Base-by-base conservation (phyloP, 768 basidiomycete species). In the Neoboletus magnificus region DNA sequence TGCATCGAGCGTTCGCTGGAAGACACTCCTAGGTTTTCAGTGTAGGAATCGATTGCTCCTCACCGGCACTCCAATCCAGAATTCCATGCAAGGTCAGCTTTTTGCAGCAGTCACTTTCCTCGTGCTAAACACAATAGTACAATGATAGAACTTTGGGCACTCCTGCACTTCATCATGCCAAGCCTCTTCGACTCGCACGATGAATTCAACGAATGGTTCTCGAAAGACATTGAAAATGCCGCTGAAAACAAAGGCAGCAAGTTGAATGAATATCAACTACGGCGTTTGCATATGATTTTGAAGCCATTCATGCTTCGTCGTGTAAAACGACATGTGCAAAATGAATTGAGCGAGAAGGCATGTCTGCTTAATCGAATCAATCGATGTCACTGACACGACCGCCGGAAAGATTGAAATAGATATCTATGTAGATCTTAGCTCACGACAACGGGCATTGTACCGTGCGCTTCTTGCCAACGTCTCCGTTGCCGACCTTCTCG, bases 161-260 rank as follows among this genome's bases (percentile, higher is more conserved):
- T 99, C 55, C 78, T 99, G 41, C 97, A 99, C 71, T 99, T 99
- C 77, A 98, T 99, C 76, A 99, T 99, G 97, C 97, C 97, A 3
- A 95, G 91, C 69, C 77, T 99, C 51, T 99, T 99, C 72, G 97
- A 98, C 71, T 98, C 95, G 15, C 95, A 98, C 66, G 95, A 98
- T 66, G 97, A 99, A 74, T 99, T 99, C 78, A 93, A 90, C 68
- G 96, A 98, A 71, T 99, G 97, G 97, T 99, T 99, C 71, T 97
- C 96, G 12, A 97, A 98, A 73, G 97, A 98, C 66, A 98, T 98
- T 51, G 97, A 99, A 76, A 95, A 91, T 67, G 93, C 92, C 18
- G 84, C 84, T 5, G 94, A 93, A 71, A 94, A 93, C 68, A 91
- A 92, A 64, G 91, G 90, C 6, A 86, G 88, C 71, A 91, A 87